phyloP scores from a whole-genome alignment of 2,329 filamentous ascomycete genomes.

The Pseudocercospora fijiensis region DNA sequence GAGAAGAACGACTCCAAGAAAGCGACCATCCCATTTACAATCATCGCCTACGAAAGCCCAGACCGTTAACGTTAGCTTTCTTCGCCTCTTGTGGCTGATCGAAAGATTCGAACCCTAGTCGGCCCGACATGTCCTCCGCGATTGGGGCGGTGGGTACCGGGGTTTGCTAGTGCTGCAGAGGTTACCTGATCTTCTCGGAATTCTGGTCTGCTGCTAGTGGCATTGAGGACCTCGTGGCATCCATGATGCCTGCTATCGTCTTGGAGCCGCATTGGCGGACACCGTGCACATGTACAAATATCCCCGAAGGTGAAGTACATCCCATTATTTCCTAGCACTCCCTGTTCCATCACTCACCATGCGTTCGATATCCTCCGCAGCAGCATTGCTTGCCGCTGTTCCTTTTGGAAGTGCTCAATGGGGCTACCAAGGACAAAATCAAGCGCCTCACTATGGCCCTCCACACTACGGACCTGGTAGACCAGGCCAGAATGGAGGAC shows the following conservation, averaged over 20 bases:
- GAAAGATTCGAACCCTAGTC: background rate
- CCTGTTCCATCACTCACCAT: background rate
- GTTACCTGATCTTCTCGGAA: conserved; percentile 11
- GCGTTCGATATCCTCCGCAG: conserved; percentile 15
- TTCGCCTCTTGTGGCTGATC: background rate
- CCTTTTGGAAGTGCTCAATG: conserved; percentile 8
- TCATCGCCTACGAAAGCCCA: background rate
- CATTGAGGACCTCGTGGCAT: conserved; percentile 3
- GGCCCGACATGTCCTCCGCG: conserved; percentile 1
- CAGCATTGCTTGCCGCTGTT: conserved; percentile 14
- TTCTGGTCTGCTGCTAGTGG: background rate
- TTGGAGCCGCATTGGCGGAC: background rate
- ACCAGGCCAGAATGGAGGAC: background rate
- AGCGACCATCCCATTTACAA: conserved; percentile 1
- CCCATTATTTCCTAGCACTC: background rate
- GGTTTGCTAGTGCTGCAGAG: background rate
- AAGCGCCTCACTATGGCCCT: background rate
- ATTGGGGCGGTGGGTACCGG: background rate
- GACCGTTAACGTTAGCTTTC: background rate
- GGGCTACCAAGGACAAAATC: conserved; percentile 2
- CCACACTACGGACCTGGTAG: conserved; percentile 1
- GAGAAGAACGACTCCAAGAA: background rate
- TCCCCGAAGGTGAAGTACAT: background rate
- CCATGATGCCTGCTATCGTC: background rate
- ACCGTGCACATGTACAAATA: conserved; percentile 5